These are phyloP conservation scores for Pleurotus platypus DNA, from an alignment of 768 basidiomycete genomes.

Conservation along the genomic window DNA sequence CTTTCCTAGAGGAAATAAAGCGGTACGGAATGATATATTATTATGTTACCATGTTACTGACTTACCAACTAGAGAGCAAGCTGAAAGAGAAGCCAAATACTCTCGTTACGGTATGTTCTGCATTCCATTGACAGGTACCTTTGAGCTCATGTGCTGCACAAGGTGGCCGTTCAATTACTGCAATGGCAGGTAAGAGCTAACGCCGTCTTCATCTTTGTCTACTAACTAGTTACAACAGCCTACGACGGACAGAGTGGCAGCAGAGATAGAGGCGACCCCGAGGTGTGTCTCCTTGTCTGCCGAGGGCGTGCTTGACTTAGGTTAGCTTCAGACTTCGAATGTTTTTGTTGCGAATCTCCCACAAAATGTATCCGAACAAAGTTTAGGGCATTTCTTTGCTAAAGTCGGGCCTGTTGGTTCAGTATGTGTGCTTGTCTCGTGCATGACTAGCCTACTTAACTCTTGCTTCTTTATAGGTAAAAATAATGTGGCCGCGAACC, in stretches of 20 bases:
- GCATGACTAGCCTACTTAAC: not conserved
- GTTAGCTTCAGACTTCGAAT: constrained; percentile 73
- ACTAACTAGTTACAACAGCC: constrained; percentile 33
- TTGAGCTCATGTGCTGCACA: constrained; percentile 33
- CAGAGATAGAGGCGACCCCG: constrained; percentile 84
- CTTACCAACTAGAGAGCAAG: constrained; percentile 73
- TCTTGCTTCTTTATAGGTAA: constrained; percentile 51
- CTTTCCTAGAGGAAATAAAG: constrained; percentile 96
- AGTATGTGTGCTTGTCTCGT: constrained; percentile 37
- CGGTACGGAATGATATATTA: constrained; percentile 39
- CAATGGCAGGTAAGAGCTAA: constrained; percentile 70
- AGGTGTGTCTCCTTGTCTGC: constrained; percentile 41
- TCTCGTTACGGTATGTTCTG: constrained; percentile 54
- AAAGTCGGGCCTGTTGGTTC: constrained; percentile 91
- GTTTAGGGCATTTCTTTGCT: constrained; percentile 88
- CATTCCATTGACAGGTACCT: not conserved
- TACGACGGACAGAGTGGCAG: constrained; percentile 91
- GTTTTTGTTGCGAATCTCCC: constrained; percentile 95
- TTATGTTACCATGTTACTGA: constrained; percentile 1
- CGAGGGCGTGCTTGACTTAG: not conserved
- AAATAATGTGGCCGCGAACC: constrained; percentile 98
- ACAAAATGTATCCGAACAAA: constrained; percentile 78
- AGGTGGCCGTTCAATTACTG: constrained; percentile 78
- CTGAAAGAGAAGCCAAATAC: constrained; percentile 83
- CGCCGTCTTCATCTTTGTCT: not conserved